A percentile compares a stretch with the other conserved stretches of the same genome.
Evolutionary conservation across 768 basidiomycete species (phyloP).

Genomic region (Nidularia sp.): DNA sequence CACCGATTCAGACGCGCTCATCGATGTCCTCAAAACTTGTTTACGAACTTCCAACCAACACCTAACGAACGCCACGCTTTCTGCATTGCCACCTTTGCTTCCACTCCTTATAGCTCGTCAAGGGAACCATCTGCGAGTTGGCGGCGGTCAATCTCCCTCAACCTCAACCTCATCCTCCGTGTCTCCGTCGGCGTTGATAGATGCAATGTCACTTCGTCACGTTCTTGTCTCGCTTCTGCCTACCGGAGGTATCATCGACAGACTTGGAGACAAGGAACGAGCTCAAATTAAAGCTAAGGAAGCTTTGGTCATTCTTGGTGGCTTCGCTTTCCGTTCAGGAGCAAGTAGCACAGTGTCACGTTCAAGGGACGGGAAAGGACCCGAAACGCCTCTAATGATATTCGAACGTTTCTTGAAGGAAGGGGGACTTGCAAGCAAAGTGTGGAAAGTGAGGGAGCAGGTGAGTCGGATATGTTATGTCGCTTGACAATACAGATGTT

Average conservation of each 20-base stretch:
- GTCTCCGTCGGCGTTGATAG: slow-evolving; percentile 38
- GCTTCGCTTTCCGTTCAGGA: slow-evolving; percentile 62
- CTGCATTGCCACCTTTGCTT: slow-evolving; percentile 62
- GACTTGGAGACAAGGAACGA: slow-evolving; percentile 79
- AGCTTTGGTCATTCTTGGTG: slow-evolving; percentile 69
- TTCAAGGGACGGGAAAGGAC: slow-evolving; percentile 51
- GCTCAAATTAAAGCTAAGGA: slow-evolving; percentile 73
- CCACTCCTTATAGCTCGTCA: slow-evolving; percentile 53
- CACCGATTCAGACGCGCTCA: slow-evolving; percentile 65
- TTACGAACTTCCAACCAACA: slow-evolving; percentile 82
- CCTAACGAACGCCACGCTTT: slow-evolving; percentile 71
- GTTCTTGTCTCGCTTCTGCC: slow-evolving; percentile 68
- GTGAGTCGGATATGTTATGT: slow-evolving; percentile 35
- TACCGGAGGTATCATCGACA: slow-evolving; percentile 74
- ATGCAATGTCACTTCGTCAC: slow-evolving; percentile 60
- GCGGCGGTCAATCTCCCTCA: slow-evolving; percentile 34
- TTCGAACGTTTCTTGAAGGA: slow-evolving; percentile 76
- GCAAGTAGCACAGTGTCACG: slow-evolving; percentile 37
- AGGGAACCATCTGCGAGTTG: slow-evolving; percentile 18
- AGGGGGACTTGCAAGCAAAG: slow-evolving; percentile 72
- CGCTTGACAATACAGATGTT: background rate
- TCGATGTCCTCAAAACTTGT: slow-evolving; percentile 66
- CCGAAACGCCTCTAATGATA: slow-evolving; percentile 62
- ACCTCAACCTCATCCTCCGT: slow-evolving; percentile 44
- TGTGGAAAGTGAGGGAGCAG: slow-evolving; percentile 85